These are phyloP conservation scores for Vickermania ingenoplastis DNA, from an alignment of 208 protist species.

Conservation along the genomic window DNA sequence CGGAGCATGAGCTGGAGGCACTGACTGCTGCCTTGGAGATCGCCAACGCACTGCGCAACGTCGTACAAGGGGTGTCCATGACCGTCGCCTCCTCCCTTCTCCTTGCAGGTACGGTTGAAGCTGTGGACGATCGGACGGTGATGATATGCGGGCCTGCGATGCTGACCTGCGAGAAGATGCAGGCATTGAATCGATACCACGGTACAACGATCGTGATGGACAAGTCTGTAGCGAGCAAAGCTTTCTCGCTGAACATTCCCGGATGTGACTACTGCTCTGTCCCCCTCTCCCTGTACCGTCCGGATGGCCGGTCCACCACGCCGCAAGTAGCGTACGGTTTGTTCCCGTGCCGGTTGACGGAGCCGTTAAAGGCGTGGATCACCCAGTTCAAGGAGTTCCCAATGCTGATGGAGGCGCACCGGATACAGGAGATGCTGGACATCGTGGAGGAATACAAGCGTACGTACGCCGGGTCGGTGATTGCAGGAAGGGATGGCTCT, in stretches of 20 bases:
- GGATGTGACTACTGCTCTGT: constrained; percentile 6
- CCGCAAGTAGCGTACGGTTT: too few relatives aligned
- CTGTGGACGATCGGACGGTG: not conserved
- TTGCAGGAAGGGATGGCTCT: too few relatives aligned
- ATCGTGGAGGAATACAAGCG: too few relatives aligned
- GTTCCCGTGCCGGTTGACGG: too few relatives aligned
- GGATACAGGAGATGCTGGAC: too few relatives aligned
- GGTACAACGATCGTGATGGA: constrained; percentile 10
- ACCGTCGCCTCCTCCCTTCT: not conserved
- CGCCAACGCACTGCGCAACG: not conserved
- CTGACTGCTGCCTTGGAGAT: constrained; percentile 1
- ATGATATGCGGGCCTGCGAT: constrained; percentile 3
- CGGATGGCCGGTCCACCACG: too few relatives aligned
- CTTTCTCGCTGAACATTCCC: not conserved
- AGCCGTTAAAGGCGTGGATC: too few relatives aligned
- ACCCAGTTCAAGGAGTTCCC: too few relatives aligned
- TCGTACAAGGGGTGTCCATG: not conserved
- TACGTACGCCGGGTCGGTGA: too few relatives aligned
- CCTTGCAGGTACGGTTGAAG: constrained; percentile 7
- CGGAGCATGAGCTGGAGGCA: not conserved
- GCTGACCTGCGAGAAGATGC: constrained; percentile 2
- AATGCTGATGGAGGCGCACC: too few relatives aligned
- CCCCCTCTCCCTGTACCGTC: constrained; percentile 6
- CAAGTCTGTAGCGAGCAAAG: not conserved
- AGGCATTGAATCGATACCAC: constrained; percentile 3